These are phyloP conservation scores for Peziza echinospora DNA, from an alignment of 495 filamentous ascomycete genomes.

Conservation along the genomic window DNA sequence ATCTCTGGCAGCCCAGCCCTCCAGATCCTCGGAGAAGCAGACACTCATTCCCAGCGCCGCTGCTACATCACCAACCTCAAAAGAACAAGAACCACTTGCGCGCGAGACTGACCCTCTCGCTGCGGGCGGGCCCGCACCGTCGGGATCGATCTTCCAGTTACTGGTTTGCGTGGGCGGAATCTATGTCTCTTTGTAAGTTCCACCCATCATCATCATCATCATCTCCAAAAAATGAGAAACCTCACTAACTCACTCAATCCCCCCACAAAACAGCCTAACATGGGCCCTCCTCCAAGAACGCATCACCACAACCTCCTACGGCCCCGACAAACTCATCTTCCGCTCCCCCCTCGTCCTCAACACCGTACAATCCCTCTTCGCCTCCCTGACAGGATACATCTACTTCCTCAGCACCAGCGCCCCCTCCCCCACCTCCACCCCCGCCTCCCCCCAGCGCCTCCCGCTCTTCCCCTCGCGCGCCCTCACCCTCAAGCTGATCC, in stretches of 20 bases:
- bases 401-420: slow-evolving; percentile 57
- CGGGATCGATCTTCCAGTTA: slow-evolving; percentile 38
- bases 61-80: no score
- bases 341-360: slow-evolving; percentile 86
- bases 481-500: slow-evolving; percentile 57
- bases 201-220: no score
- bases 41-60: no score
- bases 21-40: no score
- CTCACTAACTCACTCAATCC: no score
- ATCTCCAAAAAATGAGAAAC: no score
- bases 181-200: slow-evolving; percentile 76
- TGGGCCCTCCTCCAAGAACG: slow-evolving; percentile 96
- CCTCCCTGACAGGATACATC: slow-evolving; percentile 51
- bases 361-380: slow-evolving; percentile 85
- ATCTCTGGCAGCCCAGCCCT: no score
- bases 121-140: no score
- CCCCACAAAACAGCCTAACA: slow-evolving; percentile 40
- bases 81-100: no score
- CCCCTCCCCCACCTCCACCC: slow-evolving; percentile 21
- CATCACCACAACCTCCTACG: slow-evolving; percentile 87
- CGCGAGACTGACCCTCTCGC: no score
- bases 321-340: slow-evolving; percentile 51
- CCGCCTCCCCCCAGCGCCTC: no score
- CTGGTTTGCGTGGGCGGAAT: slow-evolving; percentile 78
- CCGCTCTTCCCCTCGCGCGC: slow-evolving; percentile 52